A percentile compares a stretch with the other conserved stretches of the same genome.
Conservation (phyloP, 257 asterid species). For the Solanum habrochaites region DNA sequence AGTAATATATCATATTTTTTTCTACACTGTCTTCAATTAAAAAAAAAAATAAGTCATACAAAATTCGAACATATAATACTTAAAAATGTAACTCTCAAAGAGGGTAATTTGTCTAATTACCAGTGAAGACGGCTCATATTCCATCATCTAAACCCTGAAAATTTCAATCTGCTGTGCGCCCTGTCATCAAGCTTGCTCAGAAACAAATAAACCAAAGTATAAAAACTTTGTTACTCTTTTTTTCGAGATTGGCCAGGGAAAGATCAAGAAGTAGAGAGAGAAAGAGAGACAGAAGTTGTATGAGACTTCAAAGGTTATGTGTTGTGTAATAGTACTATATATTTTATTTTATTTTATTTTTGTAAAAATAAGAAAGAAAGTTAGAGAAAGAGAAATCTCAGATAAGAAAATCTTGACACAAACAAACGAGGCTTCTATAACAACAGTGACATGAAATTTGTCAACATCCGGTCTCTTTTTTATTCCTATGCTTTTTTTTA, state of each 20-base stretch:
- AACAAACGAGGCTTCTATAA: slow-evolving; percentile 68
- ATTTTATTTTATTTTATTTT: background rate
- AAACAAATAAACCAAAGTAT: too few relatives aligned
- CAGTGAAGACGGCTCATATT: slow-evolving; percentile 70
- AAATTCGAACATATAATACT: background rate
- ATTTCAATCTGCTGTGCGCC: slow-evolving; percentile 91
- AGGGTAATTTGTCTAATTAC: slow-evolving; percentile 37
- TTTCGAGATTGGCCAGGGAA: slow-evolving; percentile 46
- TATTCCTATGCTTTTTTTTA: slow-evolving; percentile 36
- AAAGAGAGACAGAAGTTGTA: background rate
- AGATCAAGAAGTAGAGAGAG: slow-evolving; percentile 3
- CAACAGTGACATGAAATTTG: slow-evolving; percentile 89
- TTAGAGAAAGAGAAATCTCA: slow-evolving; percentile 66
- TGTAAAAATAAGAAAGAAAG: slow-evolving; percentile 6
- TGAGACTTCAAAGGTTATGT: background rate
- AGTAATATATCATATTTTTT: too few relatives aligned
- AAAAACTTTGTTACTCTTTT: background rate
- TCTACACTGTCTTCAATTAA: too few relatives aligned
- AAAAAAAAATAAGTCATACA: too few relatives aligned
- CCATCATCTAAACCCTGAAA: too few relatives aligned
- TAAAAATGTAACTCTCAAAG: slow-evolving; percentile 19
- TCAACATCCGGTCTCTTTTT: slow-evolving; percentile 89
- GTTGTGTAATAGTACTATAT: background rate
- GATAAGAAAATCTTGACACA: slow-evolving; percentile 74
- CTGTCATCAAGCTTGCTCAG: too few relatives aligned